These are phyloP conservation scores for Glomus cerebriforme DNA, from an alignment of 192 early-diverging fungal species.

Conservation along the genomic window DNA sequence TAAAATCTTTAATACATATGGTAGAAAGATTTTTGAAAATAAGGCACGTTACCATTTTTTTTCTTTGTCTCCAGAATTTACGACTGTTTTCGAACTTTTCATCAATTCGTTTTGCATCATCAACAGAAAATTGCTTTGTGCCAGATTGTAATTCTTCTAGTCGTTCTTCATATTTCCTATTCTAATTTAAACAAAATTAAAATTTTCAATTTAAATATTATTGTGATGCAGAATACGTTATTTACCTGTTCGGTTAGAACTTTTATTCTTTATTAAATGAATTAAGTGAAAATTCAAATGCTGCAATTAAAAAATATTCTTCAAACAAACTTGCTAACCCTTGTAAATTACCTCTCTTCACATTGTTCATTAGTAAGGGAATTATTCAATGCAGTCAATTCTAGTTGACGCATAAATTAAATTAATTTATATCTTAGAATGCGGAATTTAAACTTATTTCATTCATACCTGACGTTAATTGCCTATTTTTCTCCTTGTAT, in stretches of 20 bases:
- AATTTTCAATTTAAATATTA: not conserved
- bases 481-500: constrained; percentile 54
- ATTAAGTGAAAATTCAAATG: not conserved
- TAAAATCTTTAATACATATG: not conserved
- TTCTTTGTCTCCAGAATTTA: constrained; percentile 45
- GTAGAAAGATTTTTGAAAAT: not conserved
- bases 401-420: constrained; percentile 27
- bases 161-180: constrained; percentile 42
- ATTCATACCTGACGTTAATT: constrained; percentile 42
- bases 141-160: constrained; percentile 38
- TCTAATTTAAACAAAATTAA: constrained; percentile 32
- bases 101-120: constrained; percentile 42
- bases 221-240: not conserved
- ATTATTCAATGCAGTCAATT: constrained; percentile 37
- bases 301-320: not conserved
- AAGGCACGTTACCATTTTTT: constrained; percentile 37
- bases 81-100: constrained; percentile 40
- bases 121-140: constrained; percentile 37
- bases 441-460: not conserved
- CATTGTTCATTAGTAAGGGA: constrained; percentile 47
- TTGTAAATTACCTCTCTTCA: constrained; percentile 13
- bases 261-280: not conserved
- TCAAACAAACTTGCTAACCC: constrained; percentile 16
- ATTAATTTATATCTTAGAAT: not conserved
- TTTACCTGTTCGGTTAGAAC: not conserved